phyloP scores from a whole-genome alignment of 345 rosid genomes.

The Boechera stricta region DNA sequence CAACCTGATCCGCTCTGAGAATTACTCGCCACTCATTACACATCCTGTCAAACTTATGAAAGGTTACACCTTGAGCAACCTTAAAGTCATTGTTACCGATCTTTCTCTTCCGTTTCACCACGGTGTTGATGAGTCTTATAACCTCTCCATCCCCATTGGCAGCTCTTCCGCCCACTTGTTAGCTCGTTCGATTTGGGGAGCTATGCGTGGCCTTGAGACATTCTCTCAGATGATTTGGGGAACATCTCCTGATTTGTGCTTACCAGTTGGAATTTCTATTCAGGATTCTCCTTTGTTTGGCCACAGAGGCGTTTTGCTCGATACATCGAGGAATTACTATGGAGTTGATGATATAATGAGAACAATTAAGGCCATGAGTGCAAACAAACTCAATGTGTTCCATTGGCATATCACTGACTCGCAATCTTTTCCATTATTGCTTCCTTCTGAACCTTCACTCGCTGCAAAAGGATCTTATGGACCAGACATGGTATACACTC shows the following conservation, averaged over 20 bases:
- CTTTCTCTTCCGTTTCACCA: slow-evolving; percentile 63
- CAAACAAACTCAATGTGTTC: slow-evolving; percentile 84
- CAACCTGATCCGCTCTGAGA: slow-evolving; percentile 54
- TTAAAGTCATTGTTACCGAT: slow-evolving; percentile 53
- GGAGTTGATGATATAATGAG: slow-evolving; percentile 67
- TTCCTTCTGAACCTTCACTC: slow-evolving; percentile 81
- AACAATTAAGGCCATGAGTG: slow-evolving; percentile 72
- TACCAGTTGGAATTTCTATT: slow-evolving; percentile 57
- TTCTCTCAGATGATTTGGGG: slow-evolving; percentile 90
- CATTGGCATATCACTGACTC: slow-evolving; percentile 95
- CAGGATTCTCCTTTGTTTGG: slow-evolving; percentile 68
- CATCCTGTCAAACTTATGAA: slow-evolving; percentile 52
- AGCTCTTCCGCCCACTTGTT: slow-evolving; percentile 46
- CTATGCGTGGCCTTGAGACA: slow-evolving; percentile 88
- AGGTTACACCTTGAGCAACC: slow-evolving; percentile 49
- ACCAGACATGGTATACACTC: slow-evolving; percentile 61
- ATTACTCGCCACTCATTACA: slow-evolving; percentile 52
- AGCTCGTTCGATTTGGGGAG: slow-evolving; percentile 78
- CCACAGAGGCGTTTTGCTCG: slow-evolving; percentile 75
- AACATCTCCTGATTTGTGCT: slow-evolving; percentile 39
- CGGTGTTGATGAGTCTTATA: slow-evolving; percentile 74
- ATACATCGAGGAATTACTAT: slow-evolving; percentile 85
- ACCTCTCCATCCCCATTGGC: slow-evolving; percentile 55
- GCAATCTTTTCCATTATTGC: slow-evolving; percentile 75
- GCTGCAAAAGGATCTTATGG: slow-evolving; percentile 79